Conservation (phyloP, 495 filamentous ascomycete species). For the Aspergillus hancockii region DNA sequence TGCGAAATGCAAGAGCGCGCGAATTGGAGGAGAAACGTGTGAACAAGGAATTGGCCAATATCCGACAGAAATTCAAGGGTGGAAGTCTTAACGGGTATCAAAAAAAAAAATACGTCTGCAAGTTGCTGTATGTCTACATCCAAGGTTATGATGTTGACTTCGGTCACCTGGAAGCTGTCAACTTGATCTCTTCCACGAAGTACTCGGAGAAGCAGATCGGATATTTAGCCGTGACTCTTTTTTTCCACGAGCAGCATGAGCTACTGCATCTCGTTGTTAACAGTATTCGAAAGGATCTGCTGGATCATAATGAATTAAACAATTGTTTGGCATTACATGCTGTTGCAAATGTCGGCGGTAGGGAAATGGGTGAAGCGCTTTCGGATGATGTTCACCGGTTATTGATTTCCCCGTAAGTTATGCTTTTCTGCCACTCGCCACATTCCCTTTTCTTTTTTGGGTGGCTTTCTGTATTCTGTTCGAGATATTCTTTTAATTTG, state of each 20-base stretch:
- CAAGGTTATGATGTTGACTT: slow-evolving; percentile 99
- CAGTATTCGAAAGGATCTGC: slow-evolving; percentile 93
- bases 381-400: slow-evolving; percentile 91
- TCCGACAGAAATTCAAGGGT: slow-evolving; percentile 75
- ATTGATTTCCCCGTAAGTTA: slow-evolving; percentile 88
- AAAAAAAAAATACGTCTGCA: slow-evolving; percentile 99
- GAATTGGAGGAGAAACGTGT: slow-evolving; percentile 99
- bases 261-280: slow-evolving; percentile 95
- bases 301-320: slow-evolving; percentile 94
- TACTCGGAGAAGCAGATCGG: slow-evolving; percentile 99
- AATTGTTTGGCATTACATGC: slow-evolving; percentile 98
- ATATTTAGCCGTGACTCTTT: slow-evolving; percentile 95
- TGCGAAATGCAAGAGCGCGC: slow-evolving; percentile 90
- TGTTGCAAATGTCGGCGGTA: slow-evolving; percentile 95
- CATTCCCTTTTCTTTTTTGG: background rate
- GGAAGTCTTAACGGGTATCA: slow-evolving; percentile 92
- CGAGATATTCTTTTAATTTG: background rate
- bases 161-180: slow-evolving; percentile 96
- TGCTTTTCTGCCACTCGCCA: background rate
- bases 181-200: slow-evolving; percentile 92
- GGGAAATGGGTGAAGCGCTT: slow-evolving; percentile 95
- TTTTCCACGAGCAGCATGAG: slow-evolving; percentile 96
- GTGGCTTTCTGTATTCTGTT: background rate
- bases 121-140: slow-evolving; percentile 99
- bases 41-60: slow-evolving; percentile 99